Base-by-base conservation (phyloP, 306 rosid species). In the Glycine soja region DNA sequence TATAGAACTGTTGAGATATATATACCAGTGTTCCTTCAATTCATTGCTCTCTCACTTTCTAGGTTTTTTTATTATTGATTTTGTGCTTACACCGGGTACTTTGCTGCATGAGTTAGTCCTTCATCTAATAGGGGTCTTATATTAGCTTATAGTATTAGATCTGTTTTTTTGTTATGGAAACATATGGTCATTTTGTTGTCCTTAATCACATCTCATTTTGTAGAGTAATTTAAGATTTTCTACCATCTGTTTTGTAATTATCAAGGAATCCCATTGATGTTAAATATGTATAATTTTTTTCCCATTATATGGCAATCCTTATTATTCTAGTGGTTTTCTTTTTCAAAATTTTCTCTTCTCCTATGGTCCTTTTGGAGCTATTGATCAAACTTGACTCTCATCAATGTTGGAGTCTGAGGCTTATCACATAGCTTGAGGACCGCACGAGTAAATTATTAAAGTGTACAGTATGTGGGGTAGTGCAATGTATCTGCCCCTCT, bases 21-120 rank as follows among this genome's bases (percentile, higher is more conserved):
- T 87, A 86, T 83, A 73, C 76, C 79, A 70, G 83, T 81, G 81
- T 84, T 76, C 86, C 76, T 84, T 84, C 59, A 68, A 61, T 72
- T 81, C 66, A 24, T 15, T 70, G 52, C 75, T 56, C 67, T 38
- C 71, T 52, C 84, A 69, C 16, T 8, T 74, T 43, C 30, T 78
- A 42, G 12, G 10, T 32, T 18, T 62, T 67, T 52, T 45, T 9
- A 30, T 38, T 18, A 4, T 77, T 77, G 46, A 16, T 50, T 85
- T 72, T 78, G 34, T 76, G n/a, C 76, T 56, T 71, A 24, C 18
- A 47, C 18, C 15, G 7, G 10, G 53, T 1, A 24, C 30, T 24
- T 24, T 70, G 36, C 3, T 61, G 86, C 75, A 67, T 61, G 82
- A 61, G 73, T 59, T 56, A 34, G 8, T 8, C 10, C 59, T 81